phyloP scores from a whole-genome alignment of 805 yeast species.

The Middelhovenomyces tepae region DNA sequence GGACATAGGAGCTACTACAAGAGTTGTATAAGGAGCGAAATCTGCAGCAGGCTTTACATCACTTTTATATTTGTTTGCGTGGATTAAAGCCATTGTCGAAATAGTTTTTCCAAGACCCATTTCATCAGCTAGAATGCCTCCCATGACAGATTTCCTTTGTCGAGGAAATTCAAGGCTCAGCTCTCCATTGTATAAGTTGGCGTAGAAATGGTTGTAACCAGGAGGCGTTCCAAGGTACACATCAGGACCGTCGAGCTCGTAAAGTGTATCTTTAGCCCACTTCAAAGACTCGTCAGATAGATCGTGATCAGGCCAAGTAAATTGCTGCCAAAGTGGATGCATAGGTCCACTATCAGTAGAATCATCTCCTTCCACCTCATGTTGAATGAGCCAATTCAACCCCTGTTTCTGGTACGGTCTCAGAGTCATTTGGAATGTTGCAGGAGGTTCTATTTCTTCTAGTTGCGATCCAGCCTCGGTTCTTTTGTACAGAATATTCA shows the following conservation, averaged over 20 bases:
- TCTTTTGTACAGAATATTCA: constrained; percentile 65
- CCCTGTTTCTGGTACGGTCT: constrained; percentile 81
- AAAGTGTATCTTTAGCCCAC: constrained; percentile 22
- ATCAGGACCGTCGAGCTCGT: constrained; percentile 19
- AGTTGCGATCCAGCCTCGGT: constrained; percentile 53
- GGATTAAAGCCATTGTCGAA: constrained; percentile 65
- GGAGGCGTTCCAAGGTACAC: constrained; percentile 13
- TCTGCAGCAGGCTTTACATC: constrained; percentile 7
- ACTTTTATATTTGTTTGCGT: constrained; percentile 35
- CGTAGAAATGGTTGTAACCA: constrained; percentile 43
- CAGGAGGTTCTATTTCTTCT: constrained; percentile 50
- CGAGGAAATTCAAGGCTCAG: constrained; percentile 61
- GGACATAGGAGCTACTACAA: constrained; percentile 85
- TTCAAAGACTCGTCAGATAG: constrained; percentile 28
- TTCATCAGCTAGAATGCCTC: constrained; percentile 92
- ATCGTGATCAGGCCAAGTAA: constrained; percentile 53
- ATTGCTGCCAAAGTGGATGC: constrained; percentile 82
- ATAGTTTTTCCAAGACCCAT: constrained; percentile 96
- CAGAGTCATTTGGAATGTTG: constrained; percentile 47
- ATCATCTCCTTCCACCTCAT: constrained; percentile 55
- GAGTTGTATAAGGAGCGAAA: constrained; percentile 57
- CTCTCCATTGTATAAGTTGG: constrained; percentile 73
- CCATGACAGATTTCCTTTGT: constrained; percentile 50
- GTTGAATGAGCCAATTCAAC: constrained; percentile 77
- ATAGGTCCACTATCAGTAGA: constrained; percentile 39